These are phyloP conservation scores for Coprinopsis strossmayeri DNA, from an alignment of 768 basidiomycete genomes.

Conservation along the genomic window DNA sequence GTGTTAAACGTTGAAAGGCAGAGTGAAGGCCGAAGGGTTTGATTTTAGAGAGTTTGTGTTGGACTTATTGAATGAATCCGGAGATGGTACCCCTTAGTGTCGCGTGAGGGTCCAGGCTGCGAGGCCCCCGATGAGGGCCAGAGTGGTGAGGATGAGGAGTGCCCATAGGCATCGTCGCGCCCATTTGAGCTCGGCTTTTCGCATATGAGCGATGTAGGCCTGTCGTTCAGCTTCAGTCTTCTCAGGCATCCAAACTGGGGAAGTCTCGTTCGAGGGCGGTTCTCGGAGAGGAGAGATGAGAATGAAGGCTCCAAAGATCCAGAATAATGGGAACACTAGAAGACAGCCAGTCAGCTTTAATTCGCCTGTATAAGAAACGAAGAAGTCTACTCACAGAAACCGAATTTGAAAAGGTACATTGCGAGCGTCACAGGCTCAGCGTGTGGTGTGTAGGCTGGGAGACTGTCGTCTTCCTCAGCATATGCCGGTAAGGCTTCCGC, in stretches of 20 bases:
- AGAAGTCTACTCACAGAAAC: conserved; percentile 48
- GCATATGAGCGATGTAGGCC: conserved; percentile 39
- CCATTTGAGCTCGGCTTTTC: conserved; percentile 48
- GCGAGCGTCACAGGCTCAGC: conserved; percentile 50
- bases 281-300: conserved; percentile 46
- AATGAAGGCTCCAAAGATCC: conserved; percentile 53
- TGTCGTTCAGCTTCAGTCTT: conserved; percentile 47
- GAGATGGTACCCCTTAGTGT: conserved; percentile 7
- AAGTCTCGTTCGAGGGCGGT: conserved; percentile 23
- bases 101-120: conserved; percentile 25
- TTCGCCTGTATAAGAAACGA: not conserved
- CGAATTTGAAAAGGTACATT: conserved; percentile 56
- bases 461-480: conserved; percentile 29
- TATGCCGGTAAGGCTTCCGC: conserved; percentile 33
- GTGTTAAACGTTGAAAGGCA: not conserved
- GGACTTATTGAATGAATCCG: no score
- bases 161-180: conserved; percentile 51
- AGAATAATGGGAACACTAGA: conserved; percentile 56
- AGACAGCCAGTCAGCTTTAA: conserved; percentile 5
- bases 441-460: conserved; percentile 30
- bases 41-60: not conserved
- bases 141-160: conserved; percentile 36
- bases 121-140: conserved; percentile 25
- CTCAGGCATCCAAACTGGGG: conserved; percentile 46
- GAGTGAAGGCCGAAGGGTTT: not conserved